These are phyloP conservation scores for Fusarium coicis DNA, from an alignment of 2,329 filamentous ascomycete species.

Conservation along the genomic window DNA sequence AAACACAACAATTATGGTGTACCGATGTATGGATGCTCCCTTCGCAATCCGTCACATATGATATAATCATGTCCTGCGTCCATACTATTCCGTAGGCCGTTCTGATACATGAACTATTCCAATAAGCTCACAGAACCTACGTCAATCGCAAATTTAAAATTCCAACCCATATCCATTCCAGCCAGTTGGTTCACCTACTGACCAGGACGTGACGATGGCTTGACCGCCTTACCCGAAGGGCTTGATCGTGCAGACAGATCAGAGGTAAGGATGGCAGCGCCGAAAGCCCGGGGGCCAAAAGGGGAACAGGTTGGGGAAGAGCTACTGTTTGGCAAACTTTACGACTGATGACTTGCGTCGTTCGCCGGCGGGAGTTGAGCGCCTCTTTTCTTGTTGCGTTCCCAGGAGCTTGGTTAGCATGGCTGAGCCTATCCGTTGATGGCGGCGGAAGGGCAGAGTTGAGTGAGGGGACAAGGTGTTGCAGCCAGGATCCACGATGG, in stretches of 20 bases:
- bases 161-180: slow-evolving; percentile 41
- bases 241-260: slow-evolving; percentile 25
- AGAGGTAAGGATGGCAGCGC: slow-evolving; percentile 19
- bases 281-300: slow-evolving; percentile 17
- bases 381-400: slow-evolving; percentile 44
- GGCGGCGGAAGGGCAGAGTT: slow-evolving; percentile 44
- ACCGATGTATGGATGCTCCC: neutral
- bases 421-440: slow-evolving; percentile 50
- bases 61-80: neutral
- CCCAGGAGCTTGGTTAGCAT: slow-evolving; percentile 49
- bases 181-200: slow-evolving; percentile 30
- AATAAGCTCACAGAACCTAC: slow-evolving; percentile 16
- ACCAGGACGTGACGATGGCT: slow-evolving; percentile 26
- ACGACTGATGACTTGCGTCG: slow-evolving; percentile 35
- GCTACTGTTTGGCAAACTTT: slow-evolving; percentile 35
- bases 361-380: slow-evolving; percentile 40
- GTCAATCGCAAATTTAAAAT: slow-evolving; percentile 22
- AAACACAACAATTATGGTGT: neutral
- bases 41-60: neutral
- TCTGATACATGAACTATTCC: neutral
- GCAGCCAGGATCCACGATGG: slow-evolving; percentile 37
- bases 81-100: neutral
- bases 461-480: slow-evolving; percentile 26
- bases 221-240: slow-evolving; percentile 36
- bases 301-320: slow-evolving; percentile 18